Evolutionary conservation across 768 basidiomycete species (phyloP), one percentile per base, ranked within the genome.

Genomic region (Harrya chromipes): DNA sequence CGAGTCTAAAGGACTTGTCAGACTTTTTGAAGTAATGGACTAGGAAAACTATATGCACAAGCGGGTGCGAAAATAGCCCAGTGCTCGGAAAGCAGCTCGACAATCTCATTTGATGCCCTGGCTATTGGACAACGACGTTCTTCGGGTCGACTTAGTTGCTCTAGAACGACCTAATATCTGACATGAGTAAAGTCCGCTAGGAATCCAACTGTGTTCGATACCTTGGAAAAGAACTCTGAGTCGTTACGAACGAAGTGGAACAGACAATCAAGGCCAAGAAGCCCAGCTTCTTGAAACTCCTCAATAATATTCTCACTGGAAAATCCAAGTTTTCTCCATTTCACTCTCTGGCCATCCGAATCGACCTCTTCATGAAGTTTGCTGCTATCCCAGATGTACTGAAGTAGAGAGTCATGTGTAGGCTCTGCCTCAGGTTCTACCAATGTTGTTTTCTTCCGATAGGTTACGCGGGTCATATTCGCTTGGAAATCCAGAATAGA

Each of bases 401-500:
- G 71, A 29, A 93, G 71, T 24, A 79, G 72, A 17, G 71, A 72
- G 12, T 70, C 72, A 57, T 90, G 87, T 4, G 72, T 67, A 4
- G 77, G 74, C 47, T 88, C 84, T 36, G 67, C 65, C 24, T 83
- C 81, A 3, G 85, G 80, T 58, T 90, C 85, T 16, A 94, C 87
- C 20, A 80, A 67, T 3, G 87, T 87, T 14, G 78, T 87, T 70
- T 91, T 92, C 72, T 86, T 88, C 47, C 85, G 81, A 64, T 88
- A 87, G 13, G 81, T 82, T 24, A 90, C 81, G 34, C 88, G 82
- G 47, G 89, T 74, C 50, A 92, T 80, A 67, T 90, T 91, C 23
- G 87, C 84, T 71, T 94, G 91, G 66, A 93, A 94, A 63, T 93
- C 87, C 47, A 93, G 76, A 40, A 94, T 85, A 50, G 84, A 85